Base-by-base conservation (phyloP, 2,329 filamentous ascomycete species). In the Colletotrichum graminicola region DNA sequence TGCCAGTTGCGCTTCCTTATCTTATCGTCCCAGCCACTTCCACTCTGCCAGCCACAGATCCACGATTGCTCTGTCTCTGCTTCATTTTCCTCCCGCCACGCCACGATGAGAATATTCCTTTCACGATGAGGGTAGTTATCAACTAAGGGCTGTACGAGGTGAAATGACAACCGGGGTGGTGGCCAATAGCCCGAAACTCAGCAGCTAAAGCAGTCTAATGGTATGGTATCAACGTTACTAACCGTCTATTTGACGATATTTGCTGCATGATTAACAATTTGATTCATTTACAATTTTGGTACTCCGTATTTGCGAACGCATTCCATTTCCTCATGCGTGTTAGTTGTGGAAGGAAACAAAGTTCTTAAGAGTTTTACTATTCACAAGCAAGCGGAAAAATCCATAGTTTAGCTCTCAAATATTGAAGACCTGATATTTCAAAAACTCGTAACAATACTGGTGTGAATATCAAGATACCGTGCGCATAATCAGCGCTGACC, bases 221-320 rank as follows among this genome's bases (percentile, higher is more conserved):
- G 7, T 11, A 10, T n/a, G n/a, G 21, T 10, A 43, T n/a, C 16
- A 43, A 29, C 29, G 4, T 18, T 43, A 7, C 7, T 43, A 16
- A 45, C 1, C 43, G 10, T 1, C 0, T 6, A 11, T n/a, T 21
- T 18, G 1, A 7, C 7, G 6, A 8, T 7, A 21, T 29, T 29
- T 29, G 29, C n/a, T n/a, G n/a, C n/a, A n/a, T n/a, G n/a, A n/a
- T n/a, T n/a, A n/a, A n/a, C n/a, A n/a, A n/a, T n/a, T n/a, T 29
- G 39, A 16, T 41, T 16, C 34, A 34, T 34, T 34, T 5, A 1
- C 36, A 21, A 43, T 3, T 29, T 29, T 2, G 4, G 4, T n/a
- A n/a, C n/a, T n/a, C n/a, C n/a, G n/a, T 43, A 21, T 43, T 43
- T 43, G 1, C 41, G 16, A 43, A 1, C 1, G 41, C 29, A 29